Conservation (phyloP, 2,329 filamentous ascomycete species). For the Xylariaceae sp. region DNA sequence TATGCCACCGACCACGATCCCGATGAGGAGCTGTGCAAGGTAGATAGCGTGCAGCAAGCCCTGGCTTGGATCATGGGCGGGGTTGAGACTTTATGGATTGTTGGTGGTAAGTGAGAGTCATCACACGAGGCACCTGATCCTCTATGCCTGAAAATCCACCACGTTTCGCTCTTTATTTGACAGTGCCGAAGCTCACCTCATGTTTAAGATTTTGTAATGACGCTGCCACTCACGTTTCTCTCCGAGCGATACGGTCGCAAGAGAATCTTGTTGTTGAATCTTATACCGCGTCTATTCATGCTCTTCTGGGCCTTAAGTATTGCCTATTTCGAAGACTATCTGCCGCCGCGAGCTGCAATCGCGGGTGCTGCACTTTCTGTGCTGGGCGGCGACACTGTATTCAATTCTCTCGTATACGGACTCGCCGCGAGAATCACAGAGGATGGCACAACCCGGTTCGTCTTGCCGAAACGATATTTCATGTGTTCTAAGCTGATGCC, state of each 20-base stretch:
- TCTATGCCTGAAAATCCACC: neutral
- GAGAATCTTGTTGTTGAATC: constrained; percentile 40
- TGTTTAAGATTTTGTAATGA: constrained; percentile 43
- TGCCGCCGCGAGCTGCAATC: constrained; percentile 38
- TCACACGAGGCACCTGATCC: too few species aligned
- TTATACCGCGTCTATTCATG: constrained; percentile 39
- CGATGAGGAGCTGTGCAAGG: constrained; percentile 50
- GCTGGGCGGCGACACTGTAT: constrained; percentile 46
- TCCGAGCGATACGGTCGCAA: constrained; percentile 40
- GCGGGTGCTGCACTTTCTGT: constrained; percentile 40
- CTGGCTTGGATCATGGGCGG: constrained; percentile 49
- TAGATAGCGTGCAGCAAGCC: constrained; percentile 44
- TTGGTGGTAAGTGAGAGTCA: constrained; percentile 36
- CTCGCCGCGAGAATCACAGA: constrained; percentile 42
- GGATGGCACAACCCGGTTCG: constrained; percentile 37
- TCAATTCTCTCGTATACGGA: constrained; percentile 45
- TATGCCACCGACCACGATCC: constrained; percentile 41
- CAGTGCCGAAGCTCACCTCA: neutral
- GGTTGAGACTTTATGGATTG: constrained; percentile 47
- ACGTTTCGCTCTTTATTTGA: neutral
- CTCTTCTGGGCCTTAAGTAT: constrained; percentile 38
- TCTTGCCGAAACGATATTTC: neutral
- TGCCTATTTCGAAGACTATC: constrained; percentile 34
- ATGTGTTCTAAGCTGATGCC: constrained; percentile 14
- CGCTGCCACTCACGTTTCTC: constrained; percentile 43